phyloP scores from a whole-genome alignment of 148 eudicot species.

The Rhododendron kiyosumense region DNA sequence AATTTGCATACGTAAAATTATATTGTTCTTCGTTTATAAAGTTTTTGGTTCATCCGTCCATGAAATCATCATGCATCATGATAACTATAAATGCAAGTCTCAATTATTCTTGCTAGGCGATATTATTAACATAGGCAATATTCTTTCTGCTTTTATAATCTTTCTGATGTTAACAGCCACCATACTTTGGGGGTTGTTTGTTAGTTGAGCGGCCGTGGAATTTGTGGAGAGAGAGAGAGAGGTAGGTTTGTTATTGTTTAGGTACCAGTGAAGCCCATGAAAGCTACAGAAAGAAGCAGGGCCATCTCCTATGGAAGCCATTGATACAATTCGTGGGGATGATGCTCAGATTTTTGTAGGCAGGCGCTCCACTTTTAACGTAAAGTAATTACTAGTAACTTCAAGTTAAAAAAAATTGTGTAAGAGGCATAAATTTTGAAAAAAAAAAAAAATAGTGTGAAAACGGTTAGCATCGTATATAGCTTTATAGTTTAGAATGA shows the following conservation, averaged over 20 bases:
- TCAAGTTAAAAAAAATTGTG: too few species aligned
- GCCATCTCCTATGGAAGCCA: background rate
- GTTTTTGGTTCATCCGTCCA: background rate
- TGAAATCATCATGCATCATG: background rate
- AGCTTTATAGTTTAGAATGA: too few species aligned
- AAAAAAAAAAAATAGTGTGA: too few species aligned
- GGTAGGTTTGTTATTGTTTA: background rate
- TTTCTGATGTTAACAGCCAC: slow-evolving; percentile 1
- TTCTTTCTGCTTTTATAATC: background rate
- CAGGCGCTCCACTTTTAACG: too few species aligned
- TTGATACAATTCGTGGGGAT: background rate
- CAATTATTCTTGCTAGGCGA: background rate
- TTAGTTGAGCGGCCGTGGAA: slow-evolving; percentile 29
- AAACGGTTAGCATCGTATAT: too few species aligned
- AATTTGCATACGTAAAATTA: background rate
- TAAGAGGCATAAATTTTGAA: too few species aligned
- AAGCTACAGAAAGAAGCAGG: background rate
- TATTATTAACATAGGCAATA: background rate
- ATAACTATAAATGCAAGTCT: background rate
- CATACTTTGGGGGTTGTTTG: slow-evolving; percentile 8
- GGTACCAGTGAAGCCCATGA: background rate
- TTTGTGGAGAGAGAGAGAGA: background rate
- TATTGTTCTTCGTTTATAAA: background rate
- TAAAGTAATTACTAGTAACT: too few species aligned
- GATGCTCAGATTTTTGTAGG: background rate